phyloP scores from a whole-genome alignment of 1,284 basidiomycete species.

The Paramarasmius palmivorus region DNA sequence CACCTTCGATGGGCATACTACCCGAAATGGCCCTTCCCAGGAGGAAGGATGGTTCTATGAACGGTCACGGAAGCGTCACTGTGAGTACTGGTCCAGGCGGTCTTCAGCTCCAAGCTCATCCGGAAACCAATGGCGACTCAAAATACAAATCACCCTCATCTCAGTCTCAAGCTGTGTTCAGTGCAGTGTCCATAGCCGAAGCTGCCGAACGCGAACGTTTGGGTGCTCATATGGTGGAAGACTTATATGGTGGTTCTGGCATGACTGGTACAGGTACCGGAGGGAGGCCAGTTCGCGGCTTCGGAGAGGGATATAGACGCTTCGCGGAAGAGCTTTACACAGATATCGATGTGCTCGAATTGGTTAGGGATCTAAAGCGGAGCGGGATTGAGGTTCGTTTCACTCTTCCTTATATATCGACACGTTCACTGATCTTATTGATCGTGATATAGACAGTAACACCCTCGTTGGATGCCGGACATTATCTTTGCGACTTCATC shows the following conservation, averaged over 20 bases:
- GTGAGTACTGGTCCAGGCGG: conserved; percentile 4
- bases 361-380: conserved; percentile 58
- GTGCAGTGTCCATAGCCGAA: conserved; percentile 27
- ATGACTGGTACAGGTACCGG: conserved; percentile 22
- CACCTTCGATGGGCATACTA: neutral
- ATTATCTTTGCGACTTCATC: conserved; percentile 76
- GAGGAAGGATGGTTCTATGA: conserved; percentile 4
- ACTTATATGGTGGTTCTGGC: conserved; percentile 7
- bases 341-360: conserved; percentile 42
- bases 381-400: conserved; percentile 56
- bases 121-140: neutral
- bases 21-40: conserved; percentile 6
- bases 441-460: conserved; percentile 52
- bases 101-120: neutral
- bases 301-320: conserved; percentile 37
- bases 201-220: conserved; percentile 35
- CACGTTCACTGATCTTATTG: conserved; percentile 12
- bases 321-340: conserved; percentile 44
- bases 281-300: conserved; percentile 33
- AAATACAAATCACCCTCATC: neutral
- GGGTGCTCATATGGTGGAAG: conserved; percentile 34
- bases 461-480: conserved; percentile 74
- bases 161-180: neutral
- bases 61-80: neutral
- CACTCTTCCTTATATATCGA: conserved; percentile 4